Conservation (phyloP, 495 filamentous ascomycete genomes). For the Annulohypoxylon moriforme region DNA sequence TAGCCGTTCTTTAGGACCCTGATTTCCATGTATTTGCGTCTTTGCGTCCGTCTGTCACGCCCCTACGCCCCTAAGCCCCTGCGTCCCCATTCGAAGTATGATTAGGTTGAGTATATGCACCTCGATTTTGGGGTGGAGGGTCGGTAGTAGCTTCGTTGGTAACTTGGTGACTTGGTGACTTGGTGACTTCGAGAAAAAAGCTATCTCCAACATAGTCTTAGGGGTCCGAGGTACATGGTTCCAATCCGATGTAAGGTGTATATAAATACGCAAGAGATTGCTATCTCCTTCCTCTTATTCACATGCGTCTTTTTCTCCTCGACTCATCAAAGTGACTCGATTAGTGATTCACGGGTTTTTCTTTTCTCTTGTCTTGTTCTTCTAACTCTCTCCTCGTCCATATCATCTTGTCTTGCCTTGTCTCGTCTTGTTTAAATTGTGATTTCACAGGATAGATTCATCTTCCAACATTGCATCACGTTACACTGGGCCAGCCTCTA, state of each 20-base stretch:
- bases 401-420: conserved; percentile 15
- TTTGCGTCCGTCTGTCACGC: background rate
- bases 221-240: conserved; percentile 19
- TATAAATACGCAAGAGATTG: conserved; percentile 28
- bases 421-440: conserved; percentile 21
- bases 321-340: conserved; percentile 25
- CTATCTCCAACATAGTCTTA: conserved; percentile 17
- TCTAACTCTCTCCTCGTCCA: conserved; percentile 8
- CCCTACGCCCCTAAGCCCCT: conserved; percentile 35
- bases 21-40: conserved; percentile 24
- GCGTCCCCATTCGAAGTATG: conserved; percentile 16
- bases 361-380: conserved; percentile 6
- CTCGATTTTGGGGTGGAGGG: conserved; percentile 22
- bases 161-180: background rate
- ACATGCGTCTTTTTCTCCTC: conserved; percentile 27
- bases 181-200: background rate
- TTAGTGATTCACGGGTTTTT: conserved; percentile 11
- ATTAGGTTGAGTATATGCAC: conserved; percentile 15
- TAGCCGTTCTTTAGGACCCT: conserved; percentile 16
- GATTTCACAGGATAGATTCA: conserved; percentile 37
- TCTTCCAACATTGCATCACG: conserved; percentile 31
- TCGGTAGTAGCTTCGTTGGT: conserved; percentile 37
- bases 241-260: conserved; percentile 3
- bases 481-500: conserved; percentile 25
- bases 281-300: conserved; percentile 8